These are phyloP conservation scores for Leccinum subatratum DNA, from an alignment of 1,284 basidiomycete genomes.

Conservation along the genomic window DNA sequence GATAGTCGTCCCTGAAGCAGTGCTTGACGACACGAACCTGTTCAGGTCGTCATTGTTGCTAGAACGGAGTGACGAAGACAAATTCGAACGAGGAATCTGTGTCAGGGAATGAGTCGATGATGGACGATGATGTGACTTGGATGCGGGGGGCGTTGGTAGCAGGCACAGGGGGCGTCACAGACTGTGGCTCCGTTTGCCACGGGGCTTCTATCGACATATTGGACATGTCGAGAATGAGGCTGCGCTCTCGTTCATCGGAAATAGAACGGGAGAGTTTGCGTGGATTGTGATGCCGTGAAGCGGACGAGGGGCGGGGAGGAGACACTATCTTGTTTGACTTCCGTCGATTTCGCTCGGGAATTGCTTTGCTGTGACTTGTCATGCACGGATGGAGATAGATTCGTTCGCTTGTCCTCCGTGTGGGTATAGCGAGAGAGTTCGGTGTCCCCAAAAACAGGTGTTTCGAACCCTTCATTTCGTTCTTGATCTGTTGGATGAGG, in stretches of 20 bases:
- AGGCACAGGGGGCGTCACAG: slow-evolving; percentile 19
- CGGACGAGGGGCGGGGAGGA: slow-evolving; percentile 25
- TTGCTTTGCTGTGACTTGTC: slow-evolving; percentile 25
- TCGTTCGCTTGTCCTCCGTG: slow-evolving; percentile 32
- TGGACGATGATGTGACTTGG: slow-evolving; percentile 27
- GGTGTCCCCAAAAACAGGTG: slow-evolving; percentile 61
- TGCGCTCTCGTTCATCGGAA: slow-evolving; percentile 26
- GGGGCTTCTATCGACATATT: slow-evolving; percentile 36
- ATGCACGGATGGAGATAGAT: slow-evolving; percentile 12
- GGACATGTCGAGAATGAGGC: slow-evolving; percentile 29
- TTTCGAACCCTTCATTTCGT: slow-evolving; percentile 66
- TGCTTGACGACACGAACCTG: slow-evolving; percentile 81
- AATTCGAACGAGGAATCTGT: slow-evolving; percentile 39
- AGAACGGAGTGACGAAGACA: slow-evolving; percentile 47
- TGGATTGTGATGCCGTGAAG: slow-evolving; percentile 26
- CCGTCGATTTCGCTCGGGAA: slow-evolving; percentile 24
- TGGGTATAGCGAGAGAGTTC: slow-evolving; percentile 45
- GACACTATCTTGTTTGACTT: slow-evolving; percentile 25
- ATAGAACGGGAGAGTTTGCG: slow-evolving; percentile 25
- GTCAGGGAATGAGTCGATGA: slow-evolving; percentile 16
- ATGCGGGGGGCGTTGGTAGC: slow-evolving; percentile 26
- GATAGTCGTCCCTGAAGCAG: slow-evolving; percentile 69
- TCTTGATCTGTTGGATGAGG: slow-evolving; percentile 79
- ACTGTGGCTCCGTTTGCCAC: slow-evolving; percentile 26
- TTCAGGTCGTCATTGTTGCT: slow-evolving; percentile 69